Evolutionary conservation across 1,284 basidiomycete species (phyloP), one percentile per base, ranked within the genome.

Genomic region (Schizophyllum amplum): DNA sequence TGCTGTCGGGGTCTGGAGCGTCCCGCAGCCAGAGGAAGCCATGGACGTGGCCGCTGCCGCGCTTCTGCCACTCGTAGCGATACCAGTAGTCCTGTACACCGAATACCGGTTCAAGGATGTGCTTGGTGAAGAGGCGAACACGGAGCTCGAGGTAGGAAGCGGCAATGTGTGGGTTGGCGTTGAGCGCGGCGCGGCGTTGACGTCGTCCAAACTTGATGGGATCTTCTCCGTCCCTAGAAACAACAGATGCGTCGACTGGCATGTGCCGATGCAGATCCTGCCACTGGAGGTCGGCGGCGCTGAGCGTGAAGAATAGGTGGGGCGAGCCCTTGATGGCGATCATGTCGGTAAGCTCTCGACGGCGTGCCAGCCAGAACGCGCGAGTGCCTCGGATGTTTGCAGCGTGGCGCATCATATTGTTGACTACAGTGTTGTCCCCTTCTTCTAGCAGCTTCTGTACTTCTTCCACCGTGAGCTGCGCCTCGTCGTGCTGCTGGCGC

Each of bases 231-330:
- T 63, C 55, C 7, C 57, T 62, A n/a, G n/a, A n/a, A n/a, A n/a
- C n/a, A n/a, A n/a, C n/a, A 13, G 24, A 47, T 15, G 62, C 24
- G 46, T 63, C 57, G 13, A 57, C 42, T 1, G 65, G 65, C 66
- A 68, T 69, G 47, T 67, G 64, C 20, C 55, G 55, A 56, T 68
- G 67, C 11, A 68, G 60, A 54, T 69, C 67, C 2, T 59, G 58
- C 67, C 67, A 67, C 47, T 68, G 66, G 2, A 66, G 54, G 52
- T 66, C 66, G 5, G 66, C 67, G 7, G 66, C 62, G 26, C 63
- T 65, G 17, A 63, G 59, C 5, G 66, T 68, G 56, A 67, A 65
- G 57, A 67, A 68, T 21, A 66, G 20, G 53, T 64, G 60, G 13
- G 66, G 66, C 24, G 60, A 55, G 17, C 60, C 60, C n/a, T 54